Percentiles rank a stretch among this genome's conserved stretches.
Conservation (phyloP, 2,329 filamentous ascomycete genomes). For the Nigrospora osmanthi region DNA sequence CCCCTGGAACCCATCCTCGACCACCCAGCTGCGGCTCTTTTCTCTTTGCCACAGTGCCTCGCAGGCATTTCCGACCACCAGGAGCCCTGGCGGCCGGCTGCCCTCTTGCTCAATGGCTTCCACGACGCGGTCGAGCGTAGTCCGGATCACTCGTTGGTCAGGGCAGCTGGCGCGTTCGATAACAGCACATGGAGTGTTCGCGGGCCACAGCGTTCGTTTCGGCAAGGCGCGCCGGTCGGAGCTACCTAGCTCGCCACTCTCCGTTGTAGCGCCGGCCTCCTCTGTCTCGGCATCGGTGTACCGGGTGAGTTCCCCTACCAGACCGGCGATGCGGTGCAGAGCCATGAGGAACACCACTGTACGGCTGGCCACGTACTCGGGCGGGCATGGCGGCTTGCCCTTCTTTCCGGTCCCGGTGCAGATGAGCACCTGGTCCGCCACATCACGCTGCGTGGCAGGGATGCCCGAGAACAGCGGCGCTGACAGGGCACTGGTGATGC, state of each 20-base stretch:
- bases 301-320: conserved; percentile 63
- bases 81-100: conserved; percentile 76
- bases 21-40: conserved; percentile 61
- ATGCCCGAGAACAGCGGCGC: conserved; percentile 85
- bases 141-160: conserved; percentile 87
- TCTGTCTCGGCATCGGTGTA: conserved; percentile 23
- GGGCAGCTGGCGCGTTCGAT: conserved; percentile 90
- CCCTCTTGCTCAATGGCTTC: conserved; percentile 84
- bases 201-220: conserved; percentile 56
- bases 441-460: conserved; percentile 79
- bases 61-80: conserved; percentile 81
- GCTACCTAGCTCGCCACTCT: conserved; percentile 12
- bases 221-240: conserved; percentile 1
- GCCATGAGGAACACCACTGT: conserved; percentile 96
- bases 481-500: conserved; percentile 80
- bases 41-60: conserved; percentile 60
- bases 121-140: conserved; percentile 71
- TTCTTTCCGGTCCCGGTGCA: conserved; percentile 94
- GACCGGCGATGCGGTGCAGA: conserved; percentile 69
- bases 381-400: conserved; percentile 73
- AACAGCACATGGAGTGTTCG: conserved; percentile 78
- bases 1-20: conserved; percentile 80
- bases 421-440: conserved; percentile 89
- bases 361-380: conserved; percentile 65
- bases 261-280: conserved; percentile 15